These are phyloP conservation scores for Sisymbrium altissimum DNA, from an alignment of 345 rosid genomes.

Conservation along the genomic window DNA sequence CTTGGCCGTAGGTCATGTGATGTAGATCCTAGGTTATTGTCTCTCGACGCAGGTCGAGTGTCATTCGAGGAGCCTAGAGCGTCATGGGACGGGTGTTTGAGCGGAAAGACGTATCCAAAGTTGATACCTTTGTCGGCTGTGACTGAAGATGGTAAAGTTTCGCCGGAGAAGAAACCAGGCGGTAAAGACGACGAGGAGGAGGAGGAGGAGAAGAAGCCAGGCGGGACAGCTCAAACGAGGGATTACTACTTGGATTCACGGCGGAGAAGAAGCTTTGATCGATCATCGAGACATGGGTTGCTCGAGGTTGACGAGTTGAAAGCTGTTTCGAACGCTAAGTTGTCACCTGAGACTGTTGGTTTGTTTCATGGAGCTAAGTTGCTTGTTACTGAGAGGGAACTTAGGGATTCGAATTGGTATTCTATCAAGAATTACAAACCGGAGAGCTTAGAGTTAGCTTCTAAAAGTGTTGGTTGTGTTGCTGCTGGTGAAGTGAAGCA, in stretches of 20 bases:
- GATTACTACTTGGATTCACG: constrained; percentile 67
- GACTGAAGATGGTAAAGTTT: constrained; percentile 51
- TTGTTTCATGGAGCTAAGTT: constrained; percentile 63
- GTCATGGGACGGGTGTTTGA: constrained; percentile 74
- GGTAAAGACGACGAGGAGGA: constrained; percentile 41
- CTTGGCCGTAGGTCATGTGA: constrained; percentile 70
- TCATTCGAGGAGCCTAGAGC: constrained; percentile 74
- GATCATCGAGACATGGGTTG: constrained; percentile 51
- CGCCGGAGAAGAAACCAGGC: constrained; percentile 15
- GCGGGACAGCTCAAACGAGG: constrained; percentile 87
- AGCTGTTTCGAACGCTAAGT: constrained; percentile 54
- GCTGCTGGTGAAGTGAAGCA: constrained; percentile 46
- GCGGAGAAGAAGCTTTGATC: constrained; percentile 74
- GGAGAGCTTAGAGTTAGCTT: constrained; percentile 40
- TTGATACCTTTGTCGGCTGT: constrained; percentile 48
- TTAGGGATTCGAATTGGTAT: constrained; percentile 61
- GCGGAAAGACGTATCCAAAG: constrained; percentile 51
- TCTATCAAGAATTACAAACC: constrained; percentile 39
- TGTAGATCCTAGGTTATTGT: constrained; percentile 58
- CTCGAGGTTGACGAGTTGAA: constrained; percentile 58
- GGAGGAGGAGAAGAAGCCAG: constrained; percentile 52
- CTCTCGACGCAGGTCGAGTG: constrained; percentile 44
- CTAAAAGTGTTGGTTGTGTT: constrained; percentile 47
- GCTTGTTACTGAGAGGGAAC: constrained; percentile 55
- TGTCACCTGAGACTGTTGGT: constrained; percentile 62